Evolutionary conservation across 2,329 filamentous ascomycete species (phyloP), one percentile per base, ranked within the genome.

Genomic region (Curvularia lunata): DNA sequence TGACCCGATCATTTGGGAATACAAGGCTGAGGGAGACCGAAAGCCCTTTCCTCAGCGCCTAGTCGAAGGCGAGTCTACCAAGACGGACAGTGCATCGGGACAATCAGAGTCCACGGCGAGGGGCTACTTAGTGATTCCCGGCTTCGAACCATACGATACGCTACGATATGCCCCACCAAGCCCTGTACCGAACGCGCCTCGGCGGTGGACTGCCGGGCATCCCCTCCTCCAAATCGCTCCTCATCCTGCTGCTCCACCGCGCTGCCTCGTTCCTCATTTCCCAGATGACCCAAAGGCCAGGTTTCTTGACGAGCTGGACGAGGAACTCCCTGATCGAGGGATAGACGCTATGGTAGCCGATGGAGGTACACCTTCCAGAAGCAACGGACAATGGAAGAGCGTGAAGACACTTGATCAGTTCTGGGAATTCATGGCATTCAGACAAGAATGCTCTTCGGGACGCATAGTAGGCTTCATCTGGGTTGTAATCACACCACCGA

Each of bases 361-460:
- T 63, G 57, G 73, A 66, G 56, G 81, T 79, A 77, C 75, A 52
- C 75, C 75, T 10, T 76, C 73, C 28, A 78, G 84, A 64, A 84
- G 85, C 64, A 83, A 81, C 25, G 90, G 90, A 0, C 83, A 86
- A 55, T 99, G 95, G 95, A 90, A 88, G 73, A 92, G 90, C 58
- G 88, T 97, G 23, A 88, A 85, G 72, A 90, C 87, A 0, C 80
- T 99, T 40, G 91, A 93, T n/a, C 88, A 93, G 66, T 99, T 99
- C 71, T 99, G 95, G 95, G 95, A 99, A 61, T 90, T 96, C 84
- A 98, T 99, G 94, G 89, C 93, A 0, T 98, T 91, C 72, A 84
- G 95, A 55, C 95, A 98, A 74, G 95, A 99, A 73, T 99, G 95
- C 72, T 97, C 93, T 0, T 91, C 92, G 32, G 96, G 95, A 0